Evolutionary conservation across 2,329 filamentous ascomycete species (phyloP).

Genomic region (Microcyclospora tardicrescens): DNA sequence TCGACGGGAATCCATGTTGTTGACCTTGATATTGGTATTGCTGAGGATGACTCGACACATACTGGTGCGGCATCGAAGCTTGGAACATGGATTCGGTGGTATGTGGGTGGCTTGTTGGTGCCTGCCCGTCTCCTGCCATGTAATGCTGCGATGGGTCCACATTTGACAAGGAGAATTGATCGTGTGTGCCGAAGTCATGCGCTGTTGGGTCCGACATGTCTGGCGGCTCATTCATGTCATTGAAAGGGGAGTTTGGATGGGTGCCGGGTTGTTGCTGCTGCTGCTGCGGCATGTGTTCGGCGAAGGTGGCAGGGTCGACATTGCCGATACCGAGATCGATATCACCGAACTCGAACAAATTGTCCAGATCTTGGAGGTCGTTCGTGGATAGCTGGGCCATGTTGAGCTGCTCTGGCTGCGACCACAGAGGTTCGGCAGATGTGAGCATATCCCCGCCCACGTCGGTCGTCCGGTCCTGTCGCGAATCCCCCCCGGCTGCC

Average conservation of each 20-base stretch:
- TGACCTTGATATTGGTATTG: constrained; percentile 25
- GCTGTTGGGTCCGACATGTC: constrained; percentile 11
- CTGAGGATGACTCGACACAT: constrained; percentile 8
- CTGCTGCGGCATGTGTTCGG: constrained; percentile 10
- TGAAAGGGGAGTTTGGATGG: constrained; percentile 19
- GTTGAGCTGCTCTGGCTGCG: constrained; percentile 25
- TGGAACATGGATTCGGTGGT: constrained; percentile 14
- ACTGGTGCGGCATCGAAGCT: constrained; percentile 12
- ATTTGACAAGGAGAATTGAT: constrained; percentile 12
- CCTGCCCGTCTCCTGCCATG: constrained; percentile 2
- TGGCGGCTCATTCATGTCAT: constrained; percentile 14
- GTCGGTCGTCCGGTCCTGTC: too few species aligned
- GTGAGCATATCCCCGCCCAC: constrained; percentile 13
- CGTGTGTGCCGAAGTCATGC: constrained; percentile 21
- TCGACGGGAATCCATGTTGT: constrained; percentile 33
- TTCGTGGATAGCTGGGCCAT: constrained; percentile 24
- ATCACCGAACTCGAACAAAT: constrained; percentile 30
- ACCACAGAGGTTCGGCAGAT: constrained; percentile 24
- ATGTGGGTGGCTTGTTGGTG: constrained; percentile 9
- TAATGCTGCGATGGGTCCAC: constrained; percentile 8
- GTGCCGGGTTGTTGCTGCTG: constrained; percentile 10
- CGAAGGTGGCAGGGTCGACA: constrained; percentile 11
- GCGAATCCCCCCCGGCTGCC: too few species aligned
- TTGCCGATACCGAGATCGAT: constrained; percentile 20
- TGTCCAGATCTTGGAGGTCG: constrained; percentile 31